Conservation (phyloP, 2,329 filamentous ascomycete species). For the Fusarium neocosmosporiellum region DNA sequence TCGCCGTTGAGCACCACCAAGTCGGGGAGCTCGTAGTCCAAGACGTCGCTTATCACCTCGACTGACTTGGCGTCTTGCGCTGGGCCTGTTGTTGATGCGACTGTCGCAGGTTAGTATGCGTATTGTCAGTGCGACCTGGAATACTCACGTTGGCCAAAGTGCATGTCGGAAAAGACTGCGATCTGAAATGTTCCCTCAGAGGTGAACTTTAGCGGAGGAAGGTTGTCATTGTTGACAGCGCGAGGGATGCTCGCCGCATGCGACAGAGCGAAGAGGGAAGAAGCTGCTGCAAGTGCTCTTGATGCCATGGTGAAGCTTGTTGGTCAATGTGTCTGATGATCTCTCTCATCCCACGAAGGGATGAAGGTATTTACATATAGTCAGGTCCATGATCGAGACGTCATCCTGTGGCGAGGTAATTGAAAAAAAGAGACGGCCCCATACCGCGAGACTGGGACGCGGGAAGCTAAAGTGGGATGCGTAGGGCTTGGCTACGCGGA, state of each 20-base stretch:
- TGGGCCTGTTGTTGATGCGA: slow-evolving; percentile 44
- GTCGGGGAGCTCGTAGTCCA: slow-evolving; percentile 66
- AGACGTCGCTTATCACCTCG: slow-evolving; percentile 66
- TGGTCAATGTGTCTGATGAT: not conserved
- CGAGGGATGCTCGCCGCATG: slow-evolving; percentile 4
- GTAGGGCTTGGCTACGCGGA: not conserved
- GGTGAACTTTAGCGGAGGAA: slow-evolving; percentile 31
- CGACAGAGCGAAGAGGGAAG: slow-evolving; percentile 9
- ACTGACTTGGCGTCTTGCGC: slow-evolving; percentile 68
- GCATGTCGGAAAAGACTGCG: slow-evolving; percentile 39
- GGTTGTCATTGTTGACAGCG: slow-evolving; percentile 20
- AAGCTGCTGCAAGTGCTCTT: slow-evolving; percentile 1
- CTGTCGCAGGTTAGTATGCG: slow-evolving; percentile 9
- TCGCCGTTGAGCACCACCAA: slow-evolving; percentile 79
- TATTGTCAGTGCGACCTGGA: accelerated
- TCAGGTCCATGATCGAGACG: slow-evolving; percentile 11
- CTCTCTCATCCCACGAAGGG: not conserved
- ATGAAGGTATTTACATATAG: slow-evolving; percentile 19
- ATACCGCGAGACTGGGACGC: not conserved
- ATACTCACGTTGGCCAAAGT: slow-evolving; percentile 38
- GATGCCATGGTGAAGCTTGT: not conserved
- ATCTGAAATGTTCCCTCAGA: slow-evolving; percentile 38
- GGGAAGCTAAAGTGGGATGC: not conserved
- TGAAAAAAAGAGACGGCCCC: not conserved
- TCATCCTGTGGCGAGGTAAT: not conserved